These are phyloP conservation scores for Colletotrichum sp. DNA, from an alignment of 2,329 filamentous ascomycete species.

Conservation along the genomic window DNA sequence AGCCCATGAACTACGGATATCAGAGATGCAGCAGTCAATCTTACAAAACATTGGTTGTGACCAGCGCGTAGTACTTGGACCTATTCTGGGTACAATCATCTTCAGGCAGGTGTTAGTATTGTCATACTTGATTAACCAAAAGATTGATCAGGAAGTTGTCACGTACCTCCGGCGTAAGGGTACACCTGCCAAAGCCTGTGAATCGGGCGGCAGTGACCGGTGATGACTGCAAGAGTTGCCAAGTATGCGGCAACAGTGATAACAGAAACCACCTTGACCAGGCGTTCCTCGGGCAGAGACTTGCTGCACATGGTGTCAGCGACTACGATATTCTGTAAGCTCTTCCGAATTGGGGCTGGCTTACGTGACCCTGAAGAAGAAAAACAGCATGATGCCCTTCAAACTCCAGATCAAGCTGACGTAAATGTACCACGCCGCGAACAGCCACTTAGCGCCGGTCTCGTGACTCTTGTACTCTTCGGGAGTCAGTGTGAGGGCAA, in stretches of 20 bases:
- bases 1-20: background rate
- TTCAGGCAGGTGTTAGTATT: background rate
- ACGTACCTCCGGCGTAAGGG: constrained; percentile 4
- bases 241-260: constrained; percentile 1
- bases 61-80: constrained; percentile 14
- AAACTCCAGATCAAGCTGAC: constrained; percentile 17
- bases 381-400: constrained; percentile 18
- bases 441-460: constrained; percentile 13
- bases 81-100: constrained; percentile 15
- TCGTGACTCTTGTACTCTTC: constrained; percentile 14
- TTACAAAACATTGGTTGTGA: constrained; percentile 8
- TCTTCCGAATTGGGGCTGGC: background rate
- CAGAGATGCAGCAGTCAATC: background rate
- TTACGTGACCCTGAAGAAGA: constrained; percentile 14
- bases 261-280: constrained; percentile 1
- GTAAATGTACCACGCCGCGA: constrained; percentile 16
- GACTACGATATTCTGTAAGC: background rate
- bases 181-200: constrained; percentile 14
- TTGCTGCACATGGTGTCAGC: background rate
- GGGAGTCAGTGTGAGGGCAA: background rate
- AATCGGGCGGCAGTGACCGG: constrained; percentile 5
- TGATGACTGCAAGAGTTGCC: constrained; percentile 3
- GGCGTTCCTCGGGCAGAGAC: constrained; percentile 10
- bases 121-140: background rate
- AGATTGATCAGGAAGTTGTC: rapidly evolving